Evolutionary conservation across 1,139 yeast genomes (phyloP), one percentile per base, ranked within the genome.

Genomic region (Nakaseomyces delphensis): DNA sequence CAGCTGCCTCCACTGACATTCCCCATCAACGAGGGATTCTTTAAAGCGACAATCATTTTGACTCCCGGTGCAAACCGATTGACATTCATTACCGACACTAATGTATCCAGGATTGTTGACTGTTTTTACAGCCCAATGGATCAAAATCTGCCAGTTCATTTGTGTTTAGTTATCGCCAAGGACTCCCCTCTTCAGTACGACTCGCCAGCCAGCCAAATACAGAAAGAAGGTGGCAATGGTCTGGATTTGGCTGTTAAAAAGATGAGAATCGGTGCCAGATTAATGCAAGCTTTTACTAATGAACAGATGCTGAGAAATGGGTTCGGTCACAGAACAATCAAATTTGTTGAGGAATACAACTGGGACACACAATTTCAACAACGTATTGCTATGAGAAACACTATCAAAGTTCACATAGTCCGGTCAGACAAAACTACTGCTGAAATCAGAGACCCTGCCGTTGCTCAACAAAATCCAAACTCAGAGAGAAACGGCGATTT

Each of bases 281-380:
- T 91, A 62, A 86, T 87, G 95, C 89, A 86, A 55, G 95, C 96
- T 0, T 89, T 77, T 59, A 89, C 97, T 0, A 81, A 80, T 52
- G 96, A 91, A 52, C 96, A 89, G 58, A 86, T 91, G 95, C 65
- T 79, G 45, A 67, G 79, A 32, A 73, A 74, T 43, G 93, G 94
- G 0, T 75, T 85, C 54, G 95, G 96, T 21, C 77, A 82, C 50
- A 67, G 97, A 46, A 72, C 83, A 4, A 87, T 87, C 63, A 77
- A 79, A 47, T 82, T 87, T 51, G 81, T 72, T 5, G 96, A 91
- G 54, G 95, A 84, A 54, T 59, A 62, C 46, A 60, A 66, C 5
- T 55, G 57, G 38, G 81, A 78, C 46, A 73, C 84, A 0, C 56
- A 73, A 13, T 71, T 76, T 40, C 56, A 55, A 23, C 68, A 70